Evolutionary conservation across 768 basidiomycete species (phyloP), one percentile per base, ranked within the genome.

Genomic region (Auricularia auricula-judae): DNA sequence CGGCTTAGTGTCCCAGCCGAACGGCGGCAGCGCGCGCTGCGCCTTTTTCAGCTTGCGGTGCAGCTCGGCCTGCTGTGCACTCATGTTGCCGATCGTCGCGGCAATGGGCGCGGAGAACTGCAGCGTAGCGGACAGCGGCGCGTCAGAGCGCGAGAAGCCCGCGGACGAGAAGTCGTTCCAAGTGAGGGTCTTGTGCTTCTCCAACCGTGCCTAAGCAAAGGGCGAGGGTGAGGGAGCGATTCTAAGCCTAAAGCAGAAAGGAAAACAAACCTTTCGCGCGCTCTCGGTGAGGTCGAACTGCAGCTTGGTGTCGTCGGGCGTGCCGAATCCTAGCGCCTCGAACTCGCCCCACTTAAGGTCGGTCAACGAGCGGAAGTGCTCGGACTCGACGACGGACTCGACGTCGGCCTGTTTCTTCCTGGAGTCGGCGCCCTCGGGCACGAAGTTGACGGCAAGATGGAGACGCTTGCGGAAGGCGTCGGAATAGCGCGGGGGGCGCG

Each of bases 311-410:
- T 84, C 80, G 58, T 78, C 75, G 61, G 71, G 71, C 34, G 76
- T 81, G 5, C 84, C 83, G 67, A 98, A 97, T 0, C 94, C 94
- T 75, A 85, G 80, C 44, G 81, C 76, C 78, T 95, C 92, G 70
- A 97, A 98, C 72, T 90, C 86, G 5, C 92, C 92, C 94, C 94
- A 97, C 70, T 87, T 89, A 67, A 94, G 76, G 65, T 96, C 91
- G 0, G 92, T 89, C 68, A 95, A 72, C 66, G 84, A 91, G 63
- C 86, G 81, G 75, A 91, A 96, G 11, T 86, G 80, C 64, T 88
- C 88, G 66, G 87, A 87, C 12, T 77, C 77, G 66, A 58, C 5
- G 71, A 70, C 3, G 64, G 67, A 12, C 68, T 69, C 3, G 76
- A 76, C 4, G 71, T 71, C 8, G 81, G 72, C 0, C 76, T 74